These are phyloP conservation scores for Aspergillus carbonarius DNA, from an alignment of 2,329 filamentous ascomycete species.

Conservation along the genomic window DNA sequence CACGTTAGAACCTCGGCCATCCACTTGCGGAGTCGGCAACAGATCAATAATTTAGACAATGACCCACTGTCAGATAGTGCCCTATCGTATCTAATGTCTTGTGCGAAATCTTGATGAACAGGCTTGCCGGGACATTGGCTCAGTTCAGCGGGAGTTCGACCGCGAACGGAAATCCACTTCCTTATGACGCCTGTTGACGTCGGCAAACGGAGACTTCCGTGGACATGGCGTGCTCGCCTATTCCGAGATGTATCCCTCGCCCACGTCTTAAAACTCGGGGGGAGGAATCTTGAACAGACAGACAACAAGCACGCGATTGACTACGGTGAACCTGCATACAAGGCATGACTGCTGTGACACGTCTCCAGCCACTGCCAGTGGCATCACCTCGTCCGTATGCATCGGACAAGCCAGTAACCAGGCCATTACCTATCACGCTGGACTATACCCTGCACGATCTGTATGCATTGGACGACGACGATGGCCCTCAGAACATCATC, in stretches of 20 bases:
- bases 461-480: background rate
- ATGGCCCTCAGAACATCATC: background rate
- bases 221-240: no score
- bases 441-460: constrained; percentile 8
- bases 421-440: background rate
- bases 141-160: background rate
- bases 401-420: background rate
- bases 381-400: background rate
- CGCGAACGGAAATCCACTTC: background rate
- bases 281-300: background rate
- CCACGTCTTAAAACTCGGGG: background rate
- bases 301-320: background rate
- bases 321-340: background rate
- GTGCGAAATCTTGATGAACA: background rate
- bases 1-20: background rate
- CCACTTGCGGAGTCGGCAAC: background rate
- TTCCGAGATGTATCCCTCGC: background rate
- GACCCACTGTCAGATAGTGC: background rate
- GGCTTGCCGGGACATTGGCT: background rate
- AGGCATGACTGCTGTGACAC: background rate
- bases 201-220: background rate
- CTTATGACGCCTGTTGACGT: constrained; percentile 2
- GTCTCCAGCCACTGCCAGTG: background rate
- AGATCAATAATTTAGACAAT: background rate
- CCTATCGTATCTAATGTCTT: background rate